Evolutionary conservation across 352 stramenopile genomes (phyloP), one percentile per base, ranked within the genome.

Genomic region (Phytophthora pini): DNA sequence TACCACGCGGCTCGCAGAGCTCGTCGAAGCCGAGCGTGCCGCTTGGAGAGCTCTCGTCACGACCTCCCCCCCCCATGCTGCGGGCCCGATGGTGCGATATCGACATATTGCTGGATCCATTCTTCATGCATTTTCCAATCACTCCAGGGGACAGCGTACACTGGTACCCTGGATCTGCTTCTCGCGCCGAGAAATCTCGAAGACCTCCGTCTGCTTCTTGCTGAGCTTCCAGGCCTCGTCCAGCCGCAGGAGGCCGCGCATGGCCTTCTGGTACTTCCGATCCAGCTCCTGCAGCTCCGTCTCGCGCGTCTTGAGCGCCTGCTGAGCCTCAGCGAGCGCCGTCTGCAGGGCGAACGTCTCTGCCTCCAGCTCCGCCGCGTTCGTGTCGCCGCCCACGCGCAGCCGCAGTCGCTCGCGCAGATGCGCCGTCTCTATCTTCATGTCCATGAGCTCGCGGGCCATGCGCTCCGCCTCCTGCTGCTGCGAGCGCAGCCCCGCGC

Each of bases 391-490:
- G 52, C 87, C 87, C 52, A 94, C 84, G 49, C 87, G 84, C 61
- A 85, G 58, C 20, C 80, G 71, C 46, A 95, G 73, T 2, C 87
- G 80, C 63, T 89, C 80, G 26, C 85, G 82, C 55, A 95, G 57
- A 57, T 94, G 84, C 43, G 87, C 77, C 38, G 88, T 70, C 74
- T 95, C 85, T 61, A 95, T 93, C 72, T 95, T 95, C 43, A 93
- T 77, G 74, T 92, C 88, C 82, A 95, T 90, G 27, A 87, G 44
- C 59, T 93, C 80, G 45, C 87, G 82, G 55, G 90, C 87, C 45
- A 65, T 69, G 27, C 68, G 70, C 56, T 87, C 80, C 24, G 80
- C 70, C 56, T 82, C 74, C 51, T 77, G 69, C 44, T 81, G 72
- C 68, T 82, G 62, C 40, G 78, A 79, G 49, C 80, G 64, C 58